These are phyloP conservation scores for Trypanosoma boissoni DNA, from an alignment of 208 protist species.

Conservation along the genomic window DNA sequence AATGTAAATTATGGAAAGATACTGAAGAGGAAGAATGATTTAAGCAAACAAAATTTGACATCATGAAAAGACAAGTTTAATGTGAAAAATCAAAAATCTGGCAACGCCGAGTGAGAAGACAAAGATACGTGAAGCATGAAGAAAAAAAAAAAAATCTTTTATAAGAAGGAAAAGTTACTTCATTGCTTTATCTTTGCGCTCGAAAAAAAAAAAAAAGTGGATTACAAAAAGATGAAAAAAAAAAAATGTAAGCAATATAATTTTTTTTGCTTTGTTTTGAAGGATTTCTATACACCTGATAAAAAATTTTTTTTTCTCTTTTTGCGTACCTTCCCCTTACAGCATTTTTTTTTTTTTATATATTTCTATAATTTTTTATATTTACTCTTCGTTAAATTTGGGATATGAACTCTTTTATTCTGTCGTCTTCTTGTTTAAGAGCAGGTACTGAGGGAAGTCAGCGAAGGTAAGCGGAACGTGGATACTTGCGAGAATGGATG, in stretches of 20 bases:
- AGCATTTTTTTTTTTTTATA: background rate
- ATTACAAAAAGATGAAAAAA: too few relatives aligned
- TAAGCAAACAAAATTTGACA: background rate
- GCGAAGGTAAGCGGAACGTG: too few relatives aligned
- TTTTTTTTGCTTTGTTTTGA: background rate
- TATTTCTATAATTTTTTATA: background rate
- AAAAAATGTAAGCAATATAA: too few relatives aligned
- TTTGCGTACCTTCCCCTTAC: background rate
- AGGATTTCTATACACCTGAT: background rate
- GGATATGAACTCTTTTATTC: too few relatives aligned
- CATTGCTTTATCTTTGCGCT: too few relatives aligned
- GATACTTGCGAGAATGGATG: too few relatives aligned
- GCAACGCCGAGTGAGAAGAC: too few relatives aligned
- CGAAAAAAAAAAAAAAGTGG: too few relatives aligned
- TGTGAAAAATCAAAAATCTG: too few relatives aligned
- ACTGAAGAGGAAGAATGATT: background rate
- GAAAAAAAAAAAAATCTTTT: background rate
- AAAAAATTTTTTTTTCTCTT: slow-evolving; percentile 4
- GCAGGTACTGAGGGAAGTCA: too few relatives aligned
- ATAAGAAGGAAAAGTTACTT: background rate
- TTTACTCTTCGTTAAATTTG: background rate
- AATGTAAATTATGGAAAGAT: background rate
- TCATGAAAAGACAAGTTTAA: background rate
- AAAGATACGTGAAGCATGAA: background rate
- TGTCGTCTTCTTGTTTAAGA: too few relatives aligned